These are phyloP conservation scores for Mangifera indica DNA, from an alignment of 345 rosid species.

Conservation along the genomic window DNA sequence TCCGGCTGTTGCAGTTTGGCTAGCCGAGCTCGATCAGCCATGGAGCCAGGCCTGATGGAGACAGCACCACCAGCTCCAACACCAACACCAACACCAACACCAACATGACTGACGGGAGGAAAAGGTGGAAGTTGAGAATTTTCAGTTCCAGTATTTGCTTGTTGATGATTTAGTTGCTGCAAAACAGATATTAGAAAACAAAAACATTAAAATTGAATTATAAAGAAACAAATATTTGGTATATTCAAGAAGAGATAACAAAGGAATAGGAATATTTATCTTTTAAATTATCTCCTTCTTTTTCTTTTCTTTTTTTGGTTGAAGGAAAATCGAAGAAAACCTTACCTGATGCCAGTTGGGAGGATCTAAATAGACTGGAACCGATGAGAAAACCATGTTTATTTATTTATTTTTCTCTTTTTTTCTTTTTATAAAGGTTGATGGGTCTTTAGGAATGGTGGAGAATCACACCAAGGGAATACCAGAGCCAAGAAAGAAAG, in stretches of 20 bases:
- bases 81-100: constrained; percentile 21
- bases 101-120: constrained; percentile 38
- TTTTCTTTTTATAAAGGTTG: constrained; percentile 58
- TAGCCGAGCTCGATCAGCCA: constrained; percentile 68
- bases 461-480: constrained; percentile 58
- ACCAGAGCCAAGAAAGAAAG: constrained; percentile 49
- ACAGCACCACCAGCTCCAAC: constrained; percentile 29
- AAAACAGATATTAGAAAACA: constrained; percentile 8
- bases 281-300: constrained; percentile 23
- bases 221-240: constrained; percentile 32
- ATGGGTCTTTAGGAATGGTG: constrained; percentile 67
- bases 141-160: constrained; percentile 30
- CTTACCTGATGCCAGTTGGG: constrained; percentile 75
- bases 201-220: constrained; percentile 9
- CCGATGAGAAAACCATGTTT: constrained; percentile 72
- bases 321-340: constrained; percentile 31
- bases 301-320: constrained; percentile 15
- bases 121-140: constrained; percentile 47
- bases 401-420: constrained; percentile 29
- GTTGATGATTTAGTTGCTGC: constrained; percentile 45
- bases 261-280: constrained; percentile 61
- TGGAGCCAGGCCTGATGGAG: constrained; percentile 57
- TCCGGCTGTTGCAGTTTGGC: constrained; percentile 65
- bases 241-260: constrained; percentile 51
- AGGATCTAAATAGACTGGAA: constrained; percentile 62